Evolutionary conservation across 2,329 filamentous ascomycete genomes (phyloP).

Genomic region (Aspergillus pseudotamarii): DNA sequence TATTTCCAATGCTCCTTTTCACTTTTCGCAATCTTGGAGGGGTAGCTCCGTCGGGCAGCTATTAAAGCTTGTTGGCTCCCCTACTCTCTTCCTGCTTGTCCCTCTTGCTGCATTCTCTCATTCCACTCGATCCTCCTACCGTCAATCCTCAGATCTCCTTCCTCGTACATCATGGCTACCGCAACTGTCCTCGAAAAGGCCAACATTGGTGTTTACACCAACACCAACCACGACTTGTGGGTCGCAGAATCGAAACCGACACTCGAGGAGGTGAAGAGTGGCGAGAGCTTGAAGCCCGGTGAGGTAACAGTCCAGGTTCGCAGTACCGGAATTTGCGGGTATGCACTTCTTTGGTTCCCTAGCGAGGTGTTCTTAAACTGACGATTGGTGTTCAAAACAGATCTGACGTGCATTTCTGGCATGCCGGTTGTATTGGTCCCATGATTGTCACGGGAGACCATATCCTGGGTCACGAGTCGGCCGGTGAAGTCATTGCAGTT

Average conservation of each 20-base stretch:
- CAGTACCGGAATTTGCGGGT: slow-evolving; percentile 96
- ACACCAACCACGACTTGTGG: slow-evolving; percentile 90
- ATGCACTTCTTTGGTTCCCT: slow-evolving; percentile 32
- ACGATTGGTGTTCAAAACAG: slow-evolving; percentile 46
- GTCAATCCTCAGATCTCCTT: slow-evolving; percentile 3
- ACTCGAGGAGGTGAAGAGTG: slow-evolving; percentile 71
- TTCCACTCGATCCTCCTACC: slow-evolving; percentile 4
- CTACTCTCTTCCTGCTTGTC: slow-evolving; percentile 7
- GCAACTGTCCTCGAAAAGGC: slow-evolving; percentile 62
- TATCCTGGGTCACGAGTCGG: slow-evolving; percentile 92
- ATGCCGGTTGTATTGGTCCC: slow-evolving; percentile 89
- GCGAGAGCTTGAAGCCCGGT: slow-evolving; percentile 70
- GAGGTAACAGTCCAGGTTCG: slow-evolving; percentile 88
- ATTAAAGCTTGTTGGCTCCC: slow-evolving; percentile 25
- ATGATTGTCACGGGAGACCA: slow-evolving; percentile 91
- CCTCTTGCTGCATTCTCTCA: slow-evolving; percentile 13
- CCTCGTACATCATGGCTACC: slow-evolving; percentile 29
- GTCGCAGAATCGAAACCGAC: slow-evolving; percentile 76
- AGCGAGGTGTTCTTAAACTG: slow-evolving; percentile 3
- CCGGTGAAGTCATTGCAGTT: slow-evolving; percentile 74
- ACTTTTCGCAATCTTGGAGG: slow-evolving; percentile 16
- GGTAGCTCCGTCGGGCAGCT: slow-evolving; percentile 12
- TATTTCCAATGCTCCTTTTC: slow-evolving; percentile 2
- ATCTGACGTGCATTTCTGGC: slow-evolving; percentile 97
- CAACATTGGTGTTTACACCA: slow-evolving; percentile 96